Percentiles rank a stretch among this genome's conserved stretches.
Evolutionary conservation across 306 rosid species (phyloP).

Genomic region (Lathyrus tuberosus): DNA sequence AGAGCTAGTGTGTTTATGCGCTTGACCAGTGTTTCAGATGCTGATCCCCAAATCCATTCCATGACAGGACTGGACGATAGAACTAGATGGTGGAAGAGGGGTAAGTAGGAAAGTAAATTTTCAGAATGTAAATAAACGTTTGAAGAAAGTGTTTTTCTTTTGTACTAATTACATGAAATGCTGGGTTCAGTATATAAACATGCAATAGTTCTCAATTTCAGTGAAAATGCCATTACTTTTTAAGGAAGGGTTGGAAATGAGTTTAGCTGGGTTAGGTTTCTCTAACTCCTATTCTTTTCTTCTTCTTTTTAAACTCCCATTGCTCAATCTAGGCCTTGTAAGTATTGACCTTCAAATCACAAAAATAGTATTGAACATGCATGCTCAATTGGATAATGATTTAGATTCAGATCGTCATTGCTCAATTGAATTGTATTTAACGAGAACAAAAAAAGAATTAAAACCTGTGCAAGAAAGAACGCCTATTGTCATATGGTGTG

Average conservation of each 20-base stretch:
- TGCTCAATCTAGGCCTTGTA: neutral
- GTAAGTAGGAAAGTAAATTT: neutral
- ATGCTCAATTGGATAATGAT: neutral
- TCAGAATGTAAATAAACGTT: neutral
- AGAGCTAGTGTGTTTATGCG: constrained; percentile 43
- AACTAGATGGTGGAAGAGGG: constrained; percentile 30
- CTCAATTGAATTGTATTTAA: no score
- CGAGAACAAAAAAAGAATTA: no score
- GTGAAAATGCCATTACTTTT: neutral
- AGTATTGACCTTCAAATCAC: neutral
- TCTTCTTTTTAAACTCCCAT: no score
- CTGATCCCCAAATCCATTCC: constrained; percentile 21
- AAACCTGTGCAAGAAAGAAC: no score
- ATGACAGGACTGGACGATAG: constrained; percentile 12
- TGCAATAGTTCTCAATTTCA: neutral
- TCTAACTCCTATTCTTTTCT: neutral
- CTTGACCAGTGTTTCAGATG: constrained; percentile 31
- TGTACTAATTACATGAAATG: neutral
- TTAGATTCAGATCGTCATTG: no score
- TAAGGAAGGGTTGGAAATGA: neutral
- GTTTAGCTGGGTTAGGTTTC: neutral
- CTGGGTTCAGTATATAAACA: neutral
- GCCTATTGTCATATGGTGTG: no score
- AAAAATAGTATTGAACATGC: no score
- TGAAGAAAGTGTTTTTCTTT: neutral